These are phyloP conservation scores for Biscutella laevigata DNA, from an alignment of 441 rosid species.

Conservation along the genomic window DNA sequence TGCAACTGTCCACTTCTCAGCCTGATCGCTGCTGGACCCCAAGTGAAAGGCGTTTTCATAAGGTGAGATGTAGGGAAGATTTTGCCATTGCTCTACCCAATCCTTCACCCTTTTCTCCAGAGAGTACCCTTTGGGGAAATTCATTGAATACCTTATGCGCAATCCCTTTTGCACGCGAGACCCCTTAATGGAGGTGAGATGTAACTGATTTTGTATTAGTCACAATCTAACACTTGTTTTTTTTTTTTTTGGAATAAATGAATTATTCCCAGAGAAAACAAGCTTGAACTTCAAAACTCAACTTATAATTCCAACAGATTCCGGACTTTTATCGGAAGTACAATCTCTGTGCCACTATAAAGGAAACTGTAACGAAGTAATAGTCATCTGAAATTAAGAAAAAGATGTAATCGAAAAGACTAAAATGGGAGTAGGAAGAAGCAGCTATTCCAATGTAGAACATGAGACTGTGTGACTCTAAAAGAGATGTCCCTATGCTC, in stretches of 20 bases:
- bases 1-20: conserved; percentile 71
- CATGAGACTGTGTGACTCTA: conserved; percentile 8
- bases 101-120: conserved; percentile 43
- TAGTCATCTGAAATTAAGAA: neutral
- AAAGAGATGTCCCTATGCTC: conserved; percentile 7
- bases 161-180: conserved; percentile 19
- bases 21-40: conserved; percentile 49
- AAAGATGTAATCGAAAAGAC: conserved; percentile 1
- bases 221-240: too few species aligned
- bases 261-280: too few species aligned
- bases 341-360: conserved; percentile 12
- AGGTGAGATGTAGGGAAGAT: conserved; percentile 70
- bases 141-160: conserved; percentile 45
- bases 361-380: neutral
- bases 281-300: conserved; percentile 7
- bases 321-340: neutral
- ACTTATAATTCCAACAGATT: conserved; percentile 3
- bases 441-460: conserved; percentile 6
- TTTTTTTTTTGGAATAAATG: too few species aligned
- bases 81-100: conserved; percentile 77
- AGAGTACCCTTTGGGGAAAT: conserved; percentile 58
- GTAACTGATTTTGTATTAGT: too few species aligned
- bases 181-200: neutral
- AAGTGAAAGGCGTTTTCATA: conserved; percentile 72
- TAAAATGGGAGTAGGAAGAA: conserved; percentile 3